Percentiles rank a stretch among this genome's conserved stretches.
phyloP scores from a whole-genome alignment of 495 filamentous ascomycete species.

The Tuber magnatum region DNA sequence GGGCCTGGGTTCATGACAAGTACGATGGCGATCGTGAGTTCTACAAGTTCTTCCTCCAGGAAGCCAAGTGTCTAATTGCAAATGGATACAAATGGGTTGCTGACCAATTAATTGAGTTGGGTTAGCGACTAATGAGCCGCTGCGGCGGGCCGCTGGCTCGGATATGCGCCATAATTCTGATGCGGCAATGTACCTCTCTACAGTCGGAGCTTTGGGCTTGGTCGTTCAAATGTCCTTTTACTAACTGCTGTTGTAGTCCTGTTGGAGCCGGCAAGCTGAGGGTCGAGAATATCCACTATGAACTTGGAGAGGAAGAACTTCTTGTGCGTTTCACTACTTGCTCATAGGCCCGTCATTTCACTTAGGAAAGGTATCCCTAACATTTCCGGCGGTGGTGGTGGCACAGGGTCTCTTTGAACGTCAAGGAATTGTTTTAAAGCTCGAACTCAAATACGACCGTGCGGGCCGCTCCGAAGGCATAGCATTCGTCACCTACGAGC shows the following conservation, averaged over 20 bases:
- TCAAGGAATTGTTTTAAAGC: slow-evolving; percentile 63
- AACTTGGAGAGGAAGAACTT: slow-evolving; percentile 78
- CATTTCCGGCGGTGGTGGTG: slow-evolving; percentile 2
- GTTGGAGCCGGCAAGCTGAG: slow-evolving; percentile 59
- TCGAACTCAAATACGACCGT: slow-evolving; percentile 77
- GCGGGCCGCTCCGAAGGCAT: slow-evolving; percentile 82
- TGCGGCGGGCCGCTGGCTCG: neutral
- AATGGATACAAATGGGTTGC: slow-evolving; percentile 49
- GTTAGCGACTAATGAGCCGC: neutral
- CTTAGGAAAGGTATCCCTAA: slow-evolving; percentile 12
- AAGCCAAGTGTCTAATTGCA: slow-evolving; percentile 37
- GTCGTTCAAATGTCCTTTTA: slow-evolving; percentile 8
- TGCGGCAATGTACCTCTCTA: neutral
- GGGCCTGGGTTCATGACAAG: slow-evolving; percentile 41
- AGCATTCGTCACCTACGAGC: slow-evolving; percentile 75
- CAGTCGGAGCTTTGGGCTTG: slow-evolving; percentile 15
- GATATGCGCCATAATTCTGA: neutral
- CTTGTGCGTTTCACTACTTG: slow-evolving; percentile 50
- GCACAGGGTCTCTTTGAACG: slow-evolving; percentile 68
- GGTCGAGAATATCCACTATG: slow-evolving; percentile 90
- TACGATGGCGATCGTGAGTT: slow-evolving; percentile 36
- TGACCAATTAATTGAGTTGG: slow-evolving; percentile 43
- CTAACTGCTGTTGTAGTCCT: slow-evolving; percentile 29
- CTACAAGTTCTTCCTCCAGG: slow-evolving; percentile 34
- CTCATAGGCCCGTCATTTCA: neutral